These are phyloP conservation scores for Pythium sukuiense DNA, from an alignment of 352 stramenopile species.

Conservation along the genomic window DNA sequence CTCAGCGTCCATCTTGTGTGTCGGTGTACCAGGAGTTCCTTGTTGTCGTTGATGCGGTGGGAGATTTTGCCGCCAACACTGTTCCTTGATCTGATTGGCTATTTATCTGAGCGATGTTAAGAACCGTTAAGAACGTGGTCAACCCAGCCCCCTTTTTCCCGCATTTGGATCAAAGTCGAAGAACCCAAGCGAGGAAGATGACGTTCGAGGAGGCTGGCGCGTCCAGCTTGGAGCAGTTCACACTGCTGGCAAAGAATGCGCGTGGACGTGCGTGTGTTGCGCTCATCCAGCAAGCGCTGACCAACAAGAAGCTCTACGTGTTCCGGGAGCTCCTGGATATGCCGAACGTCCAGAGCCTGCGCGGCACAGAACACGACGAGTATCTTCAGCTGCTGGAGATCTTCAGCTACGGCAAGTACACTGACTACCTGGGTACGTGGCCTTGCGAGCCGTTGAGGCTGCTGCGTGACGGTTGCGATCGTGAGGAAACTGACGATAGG, in stretches of 20 bases:
- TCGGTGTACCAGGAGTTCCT: background rate
- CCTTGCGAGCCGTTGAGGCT: background rate
- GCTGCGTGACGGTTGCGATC: background rate
- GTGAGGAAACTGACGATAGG: background rate
- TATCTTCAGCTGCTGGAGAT: constrained; percentile 86
- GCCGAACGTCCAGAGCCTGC: constrained; percentile 87
- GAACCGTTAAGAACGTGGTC: constrained; percentile 25
- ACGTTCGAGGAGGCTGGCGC: constrained; percentile 66
- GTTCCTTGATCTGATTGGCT: constrained; percentile 3
- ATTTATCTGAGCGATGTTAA: constrained; percentile 6
- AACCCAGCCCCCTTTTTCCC: constrained; percentile 20
- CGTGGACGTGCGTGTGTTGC: constrained; percentile 89
- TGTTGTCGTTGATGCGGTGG: background rate
- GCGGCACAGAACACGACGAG: constrained; percentile 66
- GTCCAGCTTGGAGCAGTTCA: constrained; percentile 91
- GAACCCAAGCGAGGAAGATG: constrained; percentile 35
- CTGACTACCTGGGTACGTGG: constrained; percentile 76
- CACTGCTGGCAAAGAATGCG: constrained; percentile 89
- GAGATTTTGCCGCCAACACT: constrained; percentile 22
- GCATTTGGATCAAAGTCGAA: constrained; percentile 6
- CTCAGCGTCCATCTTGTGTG: constrained; percentile 45
- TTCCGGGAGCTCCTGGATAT: constrained; percentile 92
- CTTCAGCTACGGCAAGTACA: constrained; percentile 90
- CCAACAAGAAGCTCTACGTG: constrained; percentile 92
- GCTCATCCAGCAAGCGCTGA: constrained; percentile 92